These are phyloP conservation scores for Cymbopogon citratus DNA, from an alignment of 176 grass and related monocot species.

Conservation along the genomic window DNA sequence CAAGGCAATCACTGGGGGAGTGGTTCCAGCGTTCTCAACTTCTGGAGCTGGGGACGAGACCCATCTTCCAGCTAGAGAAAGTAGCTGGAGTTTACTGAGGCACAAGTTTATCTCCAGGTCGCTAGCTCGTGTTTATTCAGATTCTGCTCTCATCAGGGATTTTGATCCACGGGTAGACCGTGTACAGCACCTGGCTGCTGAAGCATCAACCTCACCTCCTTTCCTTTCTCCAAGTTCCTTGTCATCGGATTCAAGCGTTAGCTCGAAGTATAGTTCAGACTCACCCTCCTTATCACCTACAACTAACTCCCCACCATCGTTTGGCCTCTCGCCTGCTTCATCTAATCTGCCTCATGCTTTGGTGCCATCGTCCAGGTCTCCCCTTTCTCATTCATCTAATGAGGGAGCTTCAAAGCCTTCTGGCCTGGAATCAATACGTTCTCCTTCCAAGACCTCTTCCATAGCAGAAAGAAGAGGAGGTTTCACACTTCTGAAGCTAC, in stretches of 20 bases:
- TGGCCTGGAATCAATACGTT: constrained; percentile 33
- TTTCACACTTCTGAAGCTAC: too few species aligned
- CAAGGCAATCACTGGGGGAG: constrained; percentile 77
- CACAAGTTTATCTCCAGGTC: constrained; percentile 63
- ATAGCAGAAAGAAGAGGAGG: constrained; percentile 85
- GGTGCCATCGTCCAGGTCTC: constrained; percentile 54
- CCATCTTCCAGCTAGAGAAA: constrained; percentile 86
- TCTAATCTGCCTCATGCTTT: constrained; percentile 47
- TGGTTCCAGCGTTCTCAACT: constrained; percentile 79
- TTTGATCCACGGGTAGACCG: constrained; percentile 29
- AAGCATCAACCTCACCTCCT: constrained; percentile 64
- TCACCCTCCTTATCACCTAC: constrained; percentile 89
- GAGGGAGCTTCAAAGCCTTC: constrained; percentile 39
- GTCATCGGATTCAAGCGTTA: constrained; percentile 67
- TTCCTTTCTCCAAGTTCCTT: constrained; percentile 82
- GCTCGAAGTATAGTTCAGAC: constrained; percentile 89
- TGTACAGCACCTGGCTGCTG: constrained; percentile 36
- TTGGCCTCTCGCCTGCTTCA: constrained; percentile 23
- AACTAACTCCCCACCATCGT: constrained; percentile 40
- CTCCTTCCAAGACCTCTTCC: constrained; percentile 55
- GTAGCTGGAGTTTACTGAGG: constrained; percentile 71
- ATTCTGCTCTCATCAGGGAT: constrained; percentile 54
- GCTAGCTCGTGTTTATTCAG: constrained; percentile 51
- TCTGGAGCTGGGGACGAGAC: constrained; percentile 61
- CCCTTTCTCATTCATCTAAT: constrained; percentile 55